phyloP scores from a whole-genome alignment of 352 stramenopile species.

The Globisporangium spiculum region DNA sequence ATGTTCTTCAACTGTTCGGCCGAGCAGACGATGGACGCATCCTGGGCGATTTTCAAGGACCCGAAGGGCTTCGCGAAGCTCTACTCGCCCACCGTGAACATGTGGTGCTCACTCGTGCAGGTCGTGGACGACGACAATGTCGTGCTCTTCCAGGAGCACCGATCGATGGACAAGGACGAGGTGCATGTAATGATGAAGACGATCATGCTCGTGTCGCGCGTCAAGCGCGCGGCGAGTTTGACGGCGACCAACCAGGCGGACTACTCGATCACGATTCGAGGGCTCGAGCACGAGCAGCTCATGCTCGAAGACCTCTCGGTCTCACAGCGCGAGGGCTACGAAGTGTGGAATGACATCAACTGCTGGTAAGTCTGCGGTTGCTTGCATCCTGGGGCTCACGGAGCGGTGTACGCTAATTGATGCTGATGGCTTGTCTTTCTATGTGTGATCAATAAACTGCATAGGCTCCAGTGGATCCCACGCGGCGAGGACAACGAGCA shows the following conservation, averaged over 20 bases:
- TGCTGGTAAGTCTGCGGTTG: constrained; percentile 10
- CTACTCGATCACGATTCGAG: constrained; percentile 15
- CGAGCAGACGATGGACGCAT: constrained; percentile 3
- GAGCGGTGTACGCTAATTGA: background rate
- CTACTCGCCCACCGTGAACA: constrained; percentile 16
- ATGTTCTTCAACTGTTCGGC: constrained; percentile 4
- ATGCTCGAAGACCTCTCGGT: constrained; percentile 18
- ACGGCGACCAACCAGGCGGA: background rate
- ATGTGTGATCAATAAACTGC: background rate
- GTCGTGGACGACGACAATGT: constrained; percentile 19
- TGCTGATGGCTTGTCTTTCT: background rate
- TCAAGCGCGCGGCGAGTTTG: background rate
- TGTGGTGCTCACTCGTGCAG: constrained; percentile 20
- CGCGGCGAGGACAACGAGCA: constrained; percentile 9
- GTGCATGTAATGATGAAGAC: constrained; percentile 21
- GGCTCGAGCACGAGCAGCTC: constrained; percentile 16
- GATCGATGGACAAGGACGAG: constrained; percentile 17
- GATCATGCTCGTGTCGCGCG: constrained; percentile 14
- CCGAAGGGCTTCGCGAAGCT: constrained; percentile 16
- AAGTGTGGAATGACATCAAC: constrained; percentile 24
- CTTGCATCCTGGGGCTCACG: background rate
- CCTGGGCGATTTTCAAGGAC: constrained; percentile 16
- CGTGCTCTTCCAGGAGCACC: constrained; percentile 22
- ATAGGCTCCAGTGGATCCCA: constrained; percentile 17
- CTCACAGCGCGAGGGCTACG: constrained; percentile 11